phyloP scores from a whole-genome alignment of 257 asterid species.

The Rubia yunnanensis region DNA sequence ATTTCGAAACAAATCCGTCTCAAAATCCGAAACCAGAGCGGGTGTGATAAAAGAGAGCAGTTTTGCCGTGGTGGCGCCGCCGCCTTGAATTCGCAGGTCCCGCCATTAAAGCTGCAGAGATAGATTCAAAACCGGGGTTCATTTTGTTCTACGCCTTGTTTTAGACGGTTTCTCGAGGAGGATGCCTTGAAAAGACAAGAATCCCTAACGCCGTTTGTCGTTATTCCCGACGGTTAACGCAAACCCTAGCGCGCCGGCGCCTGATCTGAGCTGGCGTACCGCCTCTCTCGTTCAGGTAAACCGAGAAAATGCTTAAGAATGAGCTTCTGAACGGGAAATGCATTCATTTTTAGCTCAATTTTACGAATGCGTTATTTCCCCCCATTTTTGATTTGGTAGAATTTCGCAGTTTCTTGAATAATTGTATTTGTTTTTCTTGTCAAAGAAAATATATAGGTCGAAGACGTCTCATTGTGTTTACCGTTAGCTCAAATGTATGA shows the following conservation, averaged over 20 bases:
- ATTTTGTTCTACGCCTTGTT: not conserved
- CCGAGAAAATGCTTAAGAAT: not conserved
- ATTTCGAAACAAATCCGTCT: not conserved
- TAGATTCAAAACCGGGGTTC: not conserved
- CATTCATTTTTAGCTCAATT: not conserved
- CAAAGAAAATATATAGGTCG: not conserved
- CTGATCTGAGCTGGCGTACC: slow-evolving; percentile 3
- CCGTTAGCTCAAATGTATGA: not conserved
- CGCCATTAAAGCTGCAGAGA: not conserved
- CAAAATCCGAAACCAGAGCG: no score
- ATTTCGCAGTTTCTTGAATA: not conserved
- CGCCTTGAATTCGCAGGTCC: slow-evolving; percentile 8
- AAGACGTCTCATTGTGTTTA: no score
- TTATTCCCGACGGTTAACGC: not conserved
- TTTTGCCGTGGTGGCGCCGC: not conserved
- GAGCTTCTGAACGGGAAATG: not conserved
- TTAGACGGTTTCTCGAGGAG: slow-evolving; percentile 9
- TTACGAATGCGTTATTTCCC: not conserved
- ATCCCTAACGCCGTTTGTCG: not conserved
- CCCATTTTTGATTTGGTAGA: not conserved
- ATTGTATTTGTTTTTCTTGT: not conserved
- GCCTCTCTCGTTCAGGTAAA: slow-evolving; percentile 8
- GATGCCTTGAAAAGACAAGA: slow-evolving; percentile 7
- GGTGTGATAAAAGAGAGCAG: not conserved
- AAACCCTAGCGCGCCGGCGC: slow-evolving; percentile 19